A percentile compares a stretch with the other conserved stretches of the same genome.
These are phyloP conservation scores for Vigna nakashimae DNA, from an alignment of 306 rosid species.

Conservation along the genomic window DNA sequence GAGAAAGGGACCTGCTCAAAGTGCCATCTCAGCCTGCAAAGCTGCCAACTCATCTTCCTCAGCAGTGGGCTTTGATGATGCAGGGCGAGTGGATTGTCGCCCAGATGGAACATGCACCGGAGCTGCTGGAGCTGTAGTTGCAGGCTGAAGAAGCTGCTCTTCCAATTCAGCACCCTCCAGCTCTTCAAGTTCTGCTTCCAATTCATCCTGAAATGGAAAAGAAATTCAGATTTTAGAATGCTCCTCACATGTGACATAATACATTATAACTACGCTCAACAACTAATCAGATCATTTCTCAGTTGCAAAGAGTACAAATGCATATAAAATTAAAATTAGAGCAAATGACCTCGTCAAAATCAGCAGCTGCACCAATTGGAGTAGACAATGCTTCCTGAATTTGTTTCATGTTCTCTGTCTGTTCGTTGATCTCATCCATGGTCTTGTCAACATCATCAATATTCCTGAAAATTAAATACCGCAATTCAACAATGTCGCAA, in stretches of 20 bases:
- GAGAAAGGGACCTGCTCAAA: slow-evolving; percentile 63
- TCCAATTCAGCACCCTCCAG: slow-evolving; percentile 97
- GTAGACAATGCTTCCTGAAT: slow-evolving; percentile 93
- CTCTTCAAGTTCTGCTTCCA: slow-evolving; percentile 99
- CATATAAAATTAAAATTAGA: slow-evolving; percentile 3
- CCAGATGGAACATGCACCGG: slow-evolving; percentile 83
- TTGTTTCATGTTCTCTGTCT: slow-evolving; percentile 97
- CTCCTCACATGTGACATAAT: slow-evolving; percentile 27
- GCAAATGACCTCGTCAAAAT: slow-evolving; percentile 86
- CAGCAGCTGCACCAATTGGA: slow-evolving; percentile 88
- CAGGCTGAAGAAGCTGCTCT: slow-evolving; percentile 98
- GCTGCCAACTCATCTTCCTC: slow-evolving; percentile 98
- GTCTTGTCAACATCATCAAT: slow-evolving; percentile 98
- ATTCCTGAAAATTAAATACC: slow-evolving; percentile 61
- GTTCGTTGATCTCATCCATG: slow-evolving; percentile 98
- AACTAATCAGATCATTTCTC: neutral
- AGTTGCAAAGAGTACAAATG: neutral
- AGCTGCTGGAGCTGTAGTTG: slow-evolving; percentile 90
- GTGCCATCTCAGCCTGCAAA: slow-evolving; percentile 99
- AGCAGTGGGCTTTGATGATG: slow-evolving; percentile 70
- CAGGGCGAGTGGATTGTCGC: slow-evolving; percentile 72
- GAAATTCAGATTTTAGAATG: slow-evolving; percentile 26
- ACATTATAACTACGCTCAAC: slow-evolving; percentile 3
- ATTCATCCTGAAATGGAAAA: slow-evolving; percentile 75
- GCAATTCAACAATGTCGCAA: slow-evolving; percentile 29